phyloP scores from a whole-genome alignment of 139 green algal genomes.

The Parachlorella kessleri region DNA sequence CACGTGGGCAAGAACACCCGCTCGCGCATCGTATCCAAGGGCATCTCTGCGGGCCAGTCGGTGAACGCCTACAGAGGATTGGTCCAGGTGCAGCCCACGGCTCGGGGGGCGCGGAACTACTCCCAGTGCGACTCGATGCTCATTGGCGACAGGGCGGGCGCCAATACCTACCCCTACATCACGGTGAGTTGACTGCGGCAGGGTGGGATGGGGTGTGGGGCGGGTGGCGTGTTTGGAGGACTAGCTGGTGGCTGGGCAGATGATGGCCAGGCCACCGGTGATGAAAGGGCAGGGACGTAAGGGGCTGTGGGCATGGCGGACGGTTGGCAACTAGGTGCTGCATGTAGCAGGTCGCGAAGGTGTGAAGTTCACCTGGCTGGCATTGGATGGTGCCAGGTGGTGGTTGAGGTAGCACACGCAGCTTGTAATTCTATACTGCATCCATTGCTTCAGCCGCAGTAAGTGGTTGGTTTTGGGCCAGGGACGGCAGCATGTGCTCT shows the following conservation, averaged over 20 bases:
- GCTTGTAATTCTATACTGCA: too few species aligned
- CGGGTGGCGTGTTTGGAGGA: background rate
- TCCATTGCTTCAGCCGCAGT: too few species aligned
- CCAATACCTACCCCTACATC: constrained; percentile 99
- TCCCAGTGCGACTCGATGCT: constrained; percentile 99
- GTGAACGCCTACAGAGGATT: constrained; percentile 89
- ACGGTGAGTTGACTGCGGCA: constrained; percentile 68
- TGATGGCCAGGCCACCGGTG: too few species aligned
- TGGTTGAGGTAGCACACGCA: too few species aligned
- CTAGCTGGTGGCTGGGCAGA: too few species aligned
- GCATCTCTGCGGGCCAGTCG: constrained; percentile 90
- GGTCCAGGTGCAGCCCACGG: constrained; percentile 82
- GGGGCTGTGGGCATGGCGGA: too few species aligned
- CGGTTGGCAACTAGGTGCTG: too few species aligned
- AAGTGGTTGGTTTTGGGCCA: too few species aligned
- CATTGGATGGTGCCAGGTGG: too few species aligned
- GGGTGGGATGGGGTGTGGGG: background rate
- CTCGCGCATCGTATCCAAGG: constrained; percentile 97
- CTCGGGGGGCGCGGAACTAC: constrained; percentile 90
- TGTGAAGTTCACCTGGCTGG: too few species aligned
- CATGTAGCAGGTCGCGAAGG: too few species aligned
- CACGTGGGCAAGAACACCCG: constrained; percentile 98
- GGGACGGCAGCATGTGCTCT: too few species aligned
- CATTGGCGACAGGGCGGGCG: constrained; percentile 95
- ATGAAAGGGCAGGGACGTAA: background rate